Percentiles rank a stretch among this genome's conserved stretches.
These are phyloP conservation scores for Neonectria punicea DNA, from an alignment of 2,329 filamentous ascomycete genomes.

Conservation along the genomic window DNA sequence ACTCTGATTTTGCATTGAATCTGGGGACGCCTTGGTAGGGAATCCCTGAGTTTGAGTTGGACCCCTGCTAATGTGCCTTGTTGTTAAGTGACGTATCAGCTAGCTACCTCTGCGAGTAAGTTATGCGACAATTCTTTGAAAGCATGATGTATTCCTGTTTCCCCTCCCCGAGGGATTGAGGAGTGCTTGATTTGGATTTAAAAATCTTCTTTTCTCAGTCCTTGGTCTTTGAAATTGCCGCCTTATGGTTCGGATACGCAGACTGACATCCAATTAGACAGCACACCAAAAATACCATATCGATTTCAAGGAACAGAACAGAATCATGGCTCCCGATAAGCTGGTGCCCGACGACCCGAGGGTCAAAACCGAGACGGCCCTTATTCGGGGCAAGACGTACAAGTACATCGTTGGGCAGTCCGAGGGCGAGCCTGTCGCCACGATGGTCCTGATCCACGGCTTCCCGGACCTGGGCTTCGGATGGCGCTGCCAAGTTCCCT, in stretches of 20 bases:
- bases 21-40: background rate
- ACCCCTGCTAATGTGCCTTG: conserved; percentile 4
- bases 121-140: background rate
- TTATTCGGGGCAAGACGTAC: conserved; percentile 77
- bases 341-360: conserved; percentile 74
- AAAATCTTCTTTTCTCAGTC: background rate
- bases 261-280: conserved; percentile 2
- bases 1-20: conserved; percentile 6
- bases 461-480: conserved; percentile 86
- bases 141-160: background rate
- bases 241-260: background rate
- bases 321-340: conserved; percentile 66
- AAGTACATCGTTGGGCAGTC: conserved; percentile 69
- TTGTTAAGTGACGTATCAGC: conserved; percentile 4
- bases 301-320: background rate
- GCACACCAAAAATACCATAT: conserved; percentile 1
- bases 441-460: conserved; percentile 73
- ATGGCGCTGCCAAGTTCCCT: conserved; percentile 90
- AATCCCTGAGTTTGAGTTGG: background rate
- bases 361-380: conserved; percentile 70
- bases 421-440: conserved; percentile 54
- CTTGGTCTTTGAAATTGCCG: background rate
- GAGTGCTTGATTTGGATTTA: background rate
- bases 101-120: conserved; percentile 4
- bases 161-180: background rate